Percentiles rank a stretch among this genome's conserved stretches.
Conservation (phyloP, 768 basidiomycete genomes). For the Rhodosporidiobolus odoratus region DNA sequence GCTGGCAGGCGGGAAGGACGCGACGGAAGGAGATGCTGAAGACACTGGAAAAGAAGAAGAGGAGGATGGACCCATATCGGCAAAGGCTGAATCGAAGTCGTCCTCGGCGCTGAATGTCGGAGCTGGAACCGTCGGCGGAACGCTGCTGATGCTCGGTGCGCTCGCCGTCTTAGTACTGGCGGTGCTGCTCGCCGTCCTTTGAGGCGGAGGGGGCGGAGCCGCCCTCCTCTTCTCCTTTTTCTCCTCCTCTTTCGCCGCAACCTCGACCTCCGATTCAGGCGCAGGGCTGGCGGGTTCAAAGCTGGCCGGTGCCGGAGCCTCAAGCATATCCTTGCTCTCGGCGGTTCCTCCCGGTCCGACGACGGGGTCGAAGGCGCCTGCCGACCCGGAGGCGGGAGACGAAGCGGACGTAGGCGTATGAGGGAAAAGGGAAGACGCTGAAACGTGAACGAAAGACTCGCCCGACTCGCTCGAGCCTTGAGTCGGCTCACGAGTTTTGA, state of each 20-base stretch:
- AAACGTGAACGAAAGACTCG: constrained; percentile 37
- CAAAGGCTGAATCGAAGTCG: constrained; percentile 43
- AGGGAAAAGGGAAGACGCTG: too few species aligned
- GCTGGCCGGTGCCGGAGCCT: constrained; percentile 10
- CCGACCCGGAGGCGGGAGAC: not conserved
- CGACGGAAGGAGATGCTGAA: constrained; percentile 46
- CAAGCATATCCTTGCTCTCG: constrained; percentile 7
- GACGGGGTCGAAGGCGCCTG: constrained; percentile 1
- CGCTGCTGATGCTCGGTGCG: too few species aligned
- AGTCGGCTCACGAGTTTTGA: not conserved
- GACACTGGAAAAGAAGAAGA: constrained; percentile 42
- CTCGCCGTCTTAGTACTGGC: not conserved
- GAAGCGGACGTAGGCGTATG: too few species aligned
- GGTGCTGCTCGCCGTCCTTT: not conserved
- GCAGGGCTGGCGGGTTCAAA: not conserved
- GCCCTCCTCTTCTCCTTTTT: constrained; percentile 14
- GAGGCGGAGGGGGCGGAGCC: constrained; percentile 20
- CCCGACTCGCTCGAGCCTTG: constrained; percentile 13
- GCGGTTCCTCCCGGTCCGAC: not conserved
- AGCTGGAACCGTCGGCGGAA: too few species aligned
- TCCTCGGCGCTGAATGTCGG: constrained; percentile 32
- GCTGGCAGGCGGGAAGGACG: constrained; percentile 50
- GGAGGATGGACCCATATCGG: constrained; percentile 16
- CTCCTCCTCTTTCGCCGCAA: not conserved
- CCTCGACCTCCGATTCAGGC: not conserved